Evolutionary conservation across 2,329 filamentous ascomycete species (phyloP), one percentile per base, ranked within the genome.

Genomic region (Aspergillus arachidicola): DNA sequence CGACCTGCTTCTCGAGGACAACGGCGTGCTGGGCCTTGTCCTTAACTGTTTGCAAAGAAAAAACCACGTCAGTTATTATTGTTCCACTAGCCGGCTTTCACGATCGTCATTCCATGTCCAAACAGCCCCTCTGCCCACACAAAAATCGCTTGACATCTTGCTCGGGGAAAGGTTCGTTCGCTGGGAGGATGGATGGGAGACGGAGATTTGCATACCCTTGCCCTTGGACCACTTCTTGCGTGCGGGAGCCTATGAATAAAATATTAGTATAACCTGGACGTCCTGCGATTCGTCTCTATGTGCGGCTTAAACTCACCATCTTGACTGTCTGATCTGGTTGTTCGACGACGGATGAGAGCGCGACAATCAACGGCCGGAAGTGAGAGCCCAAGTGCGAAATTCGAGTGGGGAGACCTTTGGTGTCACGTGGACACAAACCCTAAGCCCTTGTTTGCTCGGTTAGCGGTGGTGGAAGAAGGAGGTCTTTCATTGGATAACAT

Each of bases 21-120:
- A 99, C 95, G 84, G 80, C 92, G 89, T 99, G 95, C 84, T 98
- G 91, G 85, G 95, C 94, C 94, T 99, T 99, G 90, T 99, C 95
- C 95, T 99, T 99, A 88, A 99, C 95, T 93, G 83, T 28, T 53
- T 61, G n/a, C 30, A 23, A 14, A 61, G 61, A 64, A 68, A 67
- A 68, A 65, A 61, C 32, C 41, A 61, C 26, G 60, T 68, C 57
- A 68, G 65, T 56, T 16, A 45, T 7, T 3, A 43, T 21, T 53
- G 19, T 23, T 46, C 34, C 19, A 53, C 26, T 30, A 50, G 34
- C 30, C 23, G 50, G 50, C 26, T 7, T 46, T 34, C 16, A 30
- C 6, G 7, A n/a, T 38, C 7, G 28, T 48, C 68, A 32, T 21
- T 21, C 30, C 16, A 51, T 43, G 32, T 53, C 26, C 46, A 53